Base-by-base conservation (phyloP, 1,284 basidiomycete species). In the Sporisorium scitamineum region DNA sequence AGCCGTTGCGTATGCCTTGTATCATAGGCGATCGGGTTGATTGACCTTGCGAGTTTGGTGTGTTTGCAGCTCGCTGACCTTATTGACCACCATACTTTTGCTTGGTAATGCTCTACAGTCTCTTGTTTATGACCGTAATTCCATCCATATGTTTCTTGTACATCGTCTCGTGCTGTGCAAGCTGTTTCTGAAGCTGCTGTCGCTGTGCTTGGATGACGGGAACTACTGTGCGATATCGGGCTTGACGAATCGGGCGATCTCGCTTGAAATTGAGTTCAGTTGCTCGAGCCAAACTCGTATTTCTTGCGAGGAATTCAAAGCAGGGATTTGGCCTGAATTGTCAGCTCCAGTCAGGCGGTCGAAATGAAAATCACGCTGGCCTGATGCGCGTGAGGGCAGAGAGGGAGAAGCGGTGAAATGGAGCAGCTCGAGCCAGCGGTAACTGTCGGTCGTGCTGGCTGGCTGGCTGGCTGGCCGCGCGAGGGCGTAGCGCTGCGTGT, bases 391-490 rank as follows among this genome's bases (percentile, higher is more conserved):
- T 26, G 52, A 50, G 29, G 14, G 2, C 10, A 16, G n/a, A 26
- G 31, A 24, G 41, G 22, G 16, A 47, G 55, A 41, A 42, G 54
- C 29, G 54, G 42, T 16, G 22, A 26, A 26, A 16, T 54, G n/a
- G n/a, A n/a, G n/a, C n/a, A n/a, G n/a, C n/a, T n/a, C n/a, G n/a
- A n/a, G n/a, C n/a, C n/a, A n/a, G n/a, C n/a, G n/a, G n/a, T n/a
- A n/a, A n/a, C 29, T 22, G 8, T 13, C 14, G 20, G 26, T 55
- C 42, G 55, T 34, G 57, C 57, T 42, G 57, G 45, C 57, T 42
- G 34, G 37, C 56, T 39, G 55, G 32, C 45, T 50, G 54, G 42
- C 53, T 31, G 24, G 16, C 34, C 34, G 20, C 39, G 41, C 48
- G 37, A 27, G 37, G 29, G 47, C 47, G 47, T 14, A 27, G 47